phyloP scores from a whole-genome alignment of 2,329 filamentous ascomycete genomes.

The Gyromitra esculenta region DNA sequence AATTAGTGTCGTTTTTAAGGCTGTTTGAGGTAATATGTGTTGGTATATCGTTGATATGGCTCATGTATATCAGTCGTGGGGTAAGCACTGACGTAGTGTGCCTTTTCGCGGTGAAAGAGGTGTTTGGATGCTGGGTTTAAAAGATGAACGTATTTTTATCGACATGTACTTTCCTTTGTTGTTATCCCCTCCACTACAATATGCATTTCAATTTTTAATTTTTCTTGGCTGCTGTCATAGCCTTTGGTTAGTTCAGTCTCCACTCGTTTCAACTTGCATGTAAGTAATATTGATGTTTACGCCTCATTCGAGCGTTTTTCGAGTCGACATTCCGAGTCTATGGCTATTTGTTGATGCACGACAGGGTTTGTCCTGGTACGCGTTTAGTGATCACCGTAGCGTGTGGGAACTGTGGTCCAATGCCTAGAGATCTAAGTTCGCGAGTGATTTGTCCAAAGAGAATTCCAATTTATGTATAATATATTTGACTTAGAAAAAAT shows the following conservation, averaged over 20 bases:
- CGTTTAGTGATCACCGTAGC: conserved; percentile 34
- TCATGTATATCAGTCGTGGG: conserved; percentile 34
- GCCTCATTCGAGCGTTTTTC: background rate
- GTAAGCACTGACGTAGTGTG: conserved; percentile 21
- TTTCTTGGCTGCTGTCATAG: conserved; percentile 19
- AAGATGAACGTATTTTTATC: conserved; percentile 41
- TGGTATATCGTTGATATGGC: conserved; percentile 18
- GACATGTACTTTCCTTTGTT: conserved; percentile 31
- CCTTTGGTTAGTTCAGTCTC: conserved; percentile 7
- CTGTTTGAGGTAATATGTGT: conserved; percentile 22
- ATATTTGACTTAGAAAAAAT: background rate
- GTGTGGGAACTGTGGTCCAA: conserved; percentile 16
- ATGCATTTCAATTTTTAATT: conserved; percentile 27
- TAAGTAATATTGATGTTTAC: conserved; percentile 9
- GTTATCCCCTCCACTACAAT: conserved; percentile 21
- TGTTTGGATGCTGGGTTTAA: conserved; percentile 40
- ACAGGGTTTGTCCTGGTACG: background rate
- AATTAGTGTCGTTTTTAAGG: conserved; percentile 35
- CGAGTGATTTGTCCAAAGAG: background rate
- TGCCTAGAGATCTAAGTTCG: background rate
- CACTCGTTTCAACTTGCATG: conserved; percentile 21
- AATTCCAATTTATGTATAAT: background rate
- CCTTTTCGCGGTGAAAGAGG: conserved; percentile 27
- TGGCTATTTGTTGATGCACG: conserved; percentile 28
- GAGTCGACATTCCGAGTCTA: conserved; percentile 2